A percentile compares a stretch with the other conserved stretches of the same genome.
phyloP scores from a whole-genome alignment of 2,329 filamentous ascomycete species.

The Rasamsonia emersonii region DNA sequence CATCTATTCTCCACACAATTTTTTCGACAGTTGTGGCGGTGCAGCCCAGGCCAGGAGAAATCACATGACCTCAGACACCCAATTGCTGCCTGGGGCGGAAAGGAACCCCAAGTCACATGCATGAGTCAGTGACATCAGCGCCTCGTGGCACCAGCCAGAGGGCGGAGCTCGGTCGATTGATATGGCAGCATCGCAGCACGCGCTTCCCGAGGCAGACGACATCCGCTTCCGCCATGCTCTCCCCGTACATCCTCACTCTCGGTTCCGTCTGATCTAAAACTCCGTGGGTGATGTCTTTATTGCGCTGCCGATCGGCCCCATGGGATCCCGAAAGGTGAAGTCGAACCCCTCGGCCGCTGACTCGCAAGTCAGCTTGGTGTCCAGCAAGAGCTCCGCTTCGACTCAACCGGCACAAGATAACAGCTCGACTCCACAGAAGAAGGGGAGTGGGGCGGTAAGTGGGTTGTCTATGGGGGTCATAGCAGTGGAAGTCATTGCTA shows the following conservation, averaged over 20 bases:
- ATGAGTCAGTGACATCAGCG: slow-evolving; percentile 3
- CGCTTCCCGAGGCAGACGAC: no score
- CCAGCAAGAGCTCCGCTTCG: slow-evolving; percentile 15
- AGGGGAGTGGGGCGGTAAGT: slow-evolving; percentile 23
- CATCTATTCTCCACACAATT: no score
- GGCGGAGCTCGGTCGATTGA: no score
- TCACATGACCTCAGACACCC: no score
- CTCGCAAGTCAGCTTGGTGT: slow-evolving; percentile 17
- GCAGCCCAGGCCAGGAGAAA: no score
- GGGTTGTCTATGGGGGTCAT: not conserved
- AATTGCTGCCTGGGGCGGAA: not conserved
- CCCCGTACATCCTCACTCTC: not conserved
- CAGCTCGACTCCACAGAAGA: slow-evolving; percentile 18
- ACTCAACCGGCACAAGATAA: slow-evolving; percentile 12
- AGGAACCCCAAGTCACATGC: not conserved
- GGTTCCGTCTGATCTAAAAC: not conserved
- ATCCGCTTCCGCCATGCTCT: not conserved
- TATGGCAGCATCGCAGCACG: no score
- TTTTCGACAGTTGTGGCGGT: no score
- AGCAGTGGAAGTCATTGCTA: not conserved
- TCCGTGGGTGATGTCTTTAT: slow-evolving; percentile 25
- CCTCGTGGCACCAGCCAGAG: no score
- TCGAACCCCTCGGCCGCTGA: slow-evolving; percentile 27
- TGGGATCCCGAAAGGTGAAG: slow-evolving; percentile 37
- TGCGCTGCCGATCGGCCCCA: slow-evolving; percentile 26